A percentile compares a stretch with the other conserved stretches of the same genome.
Conservation (phyloP, 768 basidiomycete genomes). For the Termitomyces sp. region DNA sequence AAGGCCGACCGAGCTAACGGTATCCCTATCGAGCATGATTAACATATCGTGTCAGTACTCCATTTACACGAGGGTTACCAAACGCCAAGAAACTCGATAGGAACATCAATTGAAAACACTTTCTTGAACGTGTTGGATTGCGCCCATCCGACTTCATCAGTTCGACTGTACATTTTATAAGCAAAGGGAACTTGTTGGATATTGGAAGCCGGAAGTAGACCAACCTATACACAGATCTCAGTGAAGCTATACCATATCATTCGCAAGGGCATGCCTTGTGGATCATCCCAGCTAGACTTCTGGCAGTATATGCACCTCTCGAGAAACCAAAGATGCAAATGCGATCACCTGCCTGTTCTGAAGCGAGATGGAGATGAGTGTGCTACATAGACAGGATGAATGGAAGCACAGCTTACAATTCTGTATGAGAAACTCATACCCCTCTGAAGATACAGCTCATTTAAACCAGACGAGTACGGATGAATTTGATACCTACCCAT, state of each 20-base stretch:
- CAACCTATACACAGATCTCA: conserved; percentile 27
- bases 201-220: conserved; percentile 51
- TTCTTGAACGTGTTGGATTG: conserved; percentile 17
- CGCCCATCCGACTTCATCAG: conserved; percentile 18
- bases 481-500: conserved; percentile 24
- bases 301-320: conserved; percentile 53
- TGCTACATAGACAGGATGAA: neutral
- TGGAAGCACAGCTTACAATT: conserved; percentile 31
- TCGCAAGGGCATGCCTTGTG: conserved; percentile 42
- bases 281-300: conserved; percentile 30
- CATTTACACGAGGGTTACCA: conserved; percentile 23
- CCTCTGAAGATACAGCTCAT: conserved; percentile 23
- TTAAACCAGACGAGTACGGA: neutral
- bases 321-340: conserved; percentile 53
- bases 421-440: conserved; percentile 57
- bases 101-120: too few relatives aligned
- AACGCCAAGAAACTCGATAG: conserved; percentile 40
- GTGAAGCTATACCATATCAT: neutral
- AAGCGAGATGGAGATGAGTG: neutral
- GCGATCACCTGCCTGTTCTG: conserved; percentile 42
- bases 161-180: conserved; percentile 47
- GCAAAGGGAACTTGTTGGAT: conserved; percentile 54
- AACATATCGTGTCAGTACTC: neutral
- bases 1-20: conserved; percentile 44
- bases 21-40: conserved; percentile 34